Evolutionary conservation across 495 filamentous ascomycete species (phyloP).

Genomic region (Tuber aestivum): DNA sequence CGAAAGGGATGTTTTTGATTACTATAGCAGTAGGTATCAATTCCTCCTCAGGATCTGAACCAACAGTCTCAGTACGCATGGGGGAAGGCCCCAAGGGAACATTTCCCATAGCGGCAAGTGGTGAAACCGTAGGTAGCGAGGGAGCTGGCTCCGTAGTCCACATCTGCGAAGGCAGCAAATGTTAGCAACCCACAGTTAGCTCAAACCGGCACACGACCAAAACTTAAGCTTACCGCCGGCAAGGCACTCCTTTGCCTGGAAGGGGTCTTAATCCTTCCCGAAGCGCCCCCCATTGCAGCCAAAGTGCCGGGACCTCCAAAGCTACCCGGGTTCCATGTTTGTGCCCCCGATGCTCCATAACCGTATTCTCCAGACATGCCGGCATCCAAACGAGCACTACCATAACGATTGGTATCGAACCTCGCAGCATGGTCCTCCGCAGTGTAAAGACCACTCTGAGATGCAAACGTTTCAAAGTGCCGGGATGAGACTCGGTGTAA

Average conservation of each 20-base stretch:
- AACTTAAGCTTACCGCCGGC: constrained; percentile 52
- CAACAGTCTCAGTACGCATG: constrained; percentile 51
- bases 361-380: constrained; percentile 50
- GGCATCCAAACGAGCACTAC: constrained; percentile 53
- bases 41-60: constrained; percentile 61
- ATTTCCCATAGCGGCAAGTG: constrained; percentile 53
- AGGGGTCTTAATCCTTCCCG: constrained; percentile 55
- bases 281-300: constrained; percentile 52
- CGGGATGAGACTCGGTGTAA: constrained; percentile 62
- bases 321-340: constrained; percentile 61
- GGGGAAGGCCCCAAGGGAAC: constrained; percentile 50
- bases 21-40: constrained; percentile 97
- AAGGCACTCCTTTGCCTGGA: constrained; percentile 53
- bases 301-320: constrained; percentile 52
- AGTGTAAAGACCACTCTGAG: constrained; percentile 55
- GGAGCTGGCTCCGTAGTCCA: constrained; percentile 57
- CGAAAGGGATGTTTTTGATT: constrained; percentile 99
- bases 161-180: constrained; percentile 43
- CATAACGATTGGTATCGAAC: constrained; percentile 55
- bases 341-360: constrained; percentile 58
- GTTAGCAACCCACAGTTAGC: constrained; percentile 19
- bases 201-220: neutral
- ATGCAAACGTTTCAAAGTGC: constrained; percentile 60
- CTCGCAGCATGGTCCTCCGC: constrained; percentile 57
- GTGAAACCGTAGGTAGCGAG: constrained; percentile 48